These are phyloP conservation scores for Sporothrix brunneoviolacea DNA, from an alignment of 2,329 filamentous ascomycete genomes.

Conservation along the genomic window DNA sequence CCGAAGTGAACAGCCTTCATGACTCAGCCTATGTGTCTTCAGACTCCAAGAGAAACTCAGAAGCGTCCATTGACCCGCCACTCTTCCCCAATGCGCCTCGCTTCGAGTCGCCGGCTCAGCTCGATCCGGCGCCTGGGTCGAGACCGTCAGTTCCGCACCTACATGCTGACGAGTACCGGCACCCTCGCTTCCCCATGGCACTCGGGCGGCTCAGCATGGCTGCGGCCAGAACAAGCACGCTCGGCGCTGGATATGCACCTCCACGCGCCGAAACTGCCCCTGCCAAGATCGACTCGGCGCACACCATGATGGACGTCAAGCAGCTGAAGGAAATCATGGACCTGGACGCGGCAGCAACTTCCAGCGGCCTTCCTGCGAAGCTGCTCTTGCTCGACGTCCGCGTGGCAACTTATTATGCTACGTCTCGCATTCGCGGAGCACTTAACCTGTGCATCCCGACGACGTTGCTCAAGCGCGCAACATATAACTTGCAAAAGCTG, in stretches of 20 bases:
- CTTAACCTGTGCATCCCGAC: constrained; percentile 93
- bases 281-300: constrained; percentile 36
- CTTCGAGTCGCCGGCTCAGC: constrained; percentile 39
- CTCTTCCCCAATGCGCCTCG: constrained; percentile 37
- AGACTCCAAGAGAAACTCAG: constrained; percentile 48
- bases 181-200: constrained; percentile 49
- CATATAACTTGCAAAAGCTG: constrained; percentile 82
- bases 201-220: constrained; percentile 39
- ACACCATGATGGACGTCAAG: constrained; percentile 46
- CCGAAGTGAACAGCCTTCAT: constrained; percentile 37
- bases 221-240: constrained; percentile 10
- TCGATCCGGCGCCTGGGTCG: constrained; percentile 33
- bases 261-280: constrained; percentile 49
- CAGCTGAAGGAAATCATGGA: constrained; percentile 53
- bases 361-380: not conserved
- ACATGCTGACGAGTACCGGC: constrained; percentile 42
- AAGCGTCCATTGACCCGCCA: constrained; percentile 38
- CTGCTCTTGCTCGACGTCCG: constrained; percentile 77
- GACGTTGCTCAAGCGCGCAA: constrained; percentile 81
- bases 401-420: constrained; percentile 74
- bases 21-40: constrained; percentile 50
- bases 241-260: constrained; percentile 13
- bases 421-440: constrained; percentile 69
- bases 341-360: constrained; percentile 22
- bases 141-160: constrained; percentile 23